Conservation (phyloP, 768 basidiomycete genomes). For the Hypsizygus marmoreus region DNA sequence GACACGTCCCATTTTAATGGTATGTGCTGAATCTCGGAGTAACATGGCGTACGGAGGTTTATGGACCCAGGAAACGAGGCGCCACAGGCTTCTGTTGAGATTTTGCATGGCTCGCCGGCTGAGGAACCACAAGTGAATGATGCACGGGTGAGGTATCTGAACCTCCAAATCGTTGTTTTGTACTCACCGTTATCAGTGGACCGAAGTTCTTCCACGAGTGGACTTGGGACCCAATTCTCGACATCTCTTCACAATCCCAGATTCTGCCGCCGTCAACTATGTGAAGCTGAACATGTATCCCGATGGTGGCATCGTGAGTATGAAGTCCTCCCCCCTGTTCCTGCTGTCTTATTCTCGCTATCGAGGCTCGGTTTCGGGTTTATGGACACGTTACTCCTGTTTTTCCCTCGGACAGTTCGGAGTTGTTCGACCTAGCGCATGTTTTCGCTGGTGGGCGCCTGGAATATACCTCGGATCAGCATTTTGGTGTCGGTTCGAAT, state of each 20-base stretch:
- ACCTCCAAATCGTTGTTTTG: neutral
- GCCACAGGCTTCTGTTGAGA: slow-evolving; percentile 78
- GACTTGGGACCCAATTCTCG: slow-evolving; percentile 81
- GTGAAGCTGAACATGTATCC: slow-evolving; percentile 96
- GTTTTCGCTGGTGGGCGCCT: slow-evolving; percentile 89
- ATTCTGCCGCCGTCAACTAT: slow-evolving; percentile 59
- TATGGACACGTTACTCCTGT: slow-evolving; percentile 80
- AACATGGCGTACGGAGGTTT: neutral
- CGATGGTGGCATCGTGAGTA: slow-evolving; percentile 91
- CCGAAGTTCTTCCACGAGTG: slow-evolving; percentile 72
- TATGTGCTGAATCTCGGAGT: slow-evolving; percentile 22
- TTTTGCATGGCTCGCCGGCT: slow-evolving; percentile 43
- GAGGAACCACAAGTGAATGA: slow-evolving; percentile 51
- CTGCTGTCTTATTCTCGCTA: slow-evolving; percentile 10
- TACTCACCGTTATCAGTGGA: slow-evolving; percentile 61
- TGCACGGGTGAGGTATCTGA: slow-evolving; percentile 45
- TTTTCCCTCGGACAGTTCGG: slow-evolving; percentile 48
- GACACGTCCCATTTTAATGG: slow-evolving; percentile 97
- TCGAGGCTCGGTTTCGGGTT: slow-evolving; percentile 87
- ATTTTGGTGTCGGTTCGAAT: slow-evolving; percentile 92
- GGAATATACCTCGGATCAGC: slow-evolving; percentile 87
- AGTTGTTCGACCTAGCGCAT: slow-evolving; percentile 82
- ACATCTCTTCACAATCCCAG: slow-evolving; percentile 80
- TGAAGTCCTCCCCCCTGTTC: slow-evolving; percentile 4
- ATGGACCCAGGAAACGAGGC: slow-evolving; percentile 74